Percentiles rank a stretch among this genome's conserved stretches.
Conservation (phyloP, 345 rosid species). For the Syzygium aromaticum region DNA sequence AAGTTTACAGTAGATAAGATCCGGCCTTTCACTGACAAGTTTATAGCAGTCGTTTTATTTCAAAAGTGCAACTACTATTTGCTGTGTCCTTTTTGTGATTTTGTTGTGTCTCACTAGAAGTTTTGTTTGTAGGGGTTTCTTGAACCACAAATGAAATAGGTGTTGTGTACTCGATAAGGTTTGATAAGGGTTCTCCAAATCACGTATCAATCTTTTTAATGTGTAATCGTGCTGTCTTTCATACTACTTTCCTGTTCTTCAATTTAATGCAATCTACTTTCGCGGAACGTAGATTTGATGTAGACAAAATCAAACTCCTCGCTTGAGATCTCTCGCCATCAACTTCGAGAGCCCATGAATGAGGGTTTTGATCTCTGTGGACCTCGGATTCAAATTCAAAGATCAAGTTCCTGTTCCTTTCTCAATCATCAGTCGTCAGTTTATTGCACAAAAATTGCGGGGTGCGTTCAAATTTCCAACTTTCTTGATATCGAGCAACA, state of each 20-base stretch:
- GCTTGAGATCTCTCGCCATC: background rate
- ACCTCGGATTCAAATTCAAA: background rate
- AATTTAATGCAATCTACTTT: background rate
- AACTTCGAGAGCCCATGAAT: background rate
- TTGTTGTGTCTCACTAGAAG: too few relatives aligned
- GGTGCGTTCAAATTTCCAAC: background rate
- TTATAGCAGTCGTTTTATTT: background rate
- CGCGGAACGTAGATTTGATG: fast-evolving
- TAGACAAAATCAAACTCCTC: background rate
- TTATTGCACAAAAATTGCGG: background rate
- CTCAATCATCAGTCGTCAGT: background rate
- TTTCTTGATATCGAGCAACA: background rate
- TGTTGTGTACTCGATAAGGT: too few relatives aligned
- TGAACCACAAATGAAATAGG: too few relatives aligned
- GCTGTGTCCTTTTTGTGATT: too few relatives aligned
- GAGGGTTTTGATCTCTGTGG: background rate
- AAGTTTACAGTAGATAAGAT: background rate
- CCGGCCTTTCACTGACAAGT: background rate
- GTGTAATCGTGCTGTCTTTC: background rate
- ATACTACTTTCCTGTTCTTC: background rate
- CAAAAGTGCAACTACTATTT: too few relatives aligned
- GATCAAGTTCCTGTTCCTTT: background rate
- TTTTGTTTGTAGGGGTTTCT: too few relatives aligned
- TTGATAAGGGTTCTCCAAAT: too few relatives aligned
- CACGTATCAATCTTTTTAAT: background rate